These are phyloP conservation scores for Tuber microsphaerosporum DNA, from an alignment of 495 filamentous ascomycete genomes.

Conservation along the genomic window DNA sequence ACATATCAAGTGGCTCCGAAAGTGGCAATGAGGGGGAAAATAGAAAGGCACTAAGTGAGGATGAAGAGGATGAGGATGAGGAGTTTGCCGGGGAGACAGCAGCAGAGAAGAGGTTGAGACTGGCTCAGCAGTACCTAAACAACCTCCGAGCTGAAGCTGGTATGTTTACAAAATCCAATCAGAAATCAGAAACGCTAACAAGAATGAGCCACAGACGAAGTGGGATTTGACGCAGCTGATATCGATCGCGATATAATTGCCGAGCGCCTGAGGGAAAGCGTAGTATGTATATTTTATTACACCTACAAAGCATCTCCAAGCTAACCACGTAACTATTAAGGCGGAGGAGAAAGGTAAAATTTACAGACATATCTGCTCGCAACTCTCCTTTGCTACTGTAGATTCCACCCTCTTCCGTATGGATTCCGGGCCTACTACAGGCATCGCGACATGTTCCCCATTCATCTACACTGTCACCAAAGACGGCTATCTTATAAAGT, in stretches of 20 bases:
- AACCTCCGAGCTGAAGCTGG: slow-evolving; percentile 74
- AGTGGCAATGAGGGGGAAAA: slow-evolving; percentile 48
- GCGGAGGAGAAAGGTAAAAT: slow-evolving; percentile 87
- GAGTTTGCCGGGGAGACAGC: slow-evolving; percentile 61
- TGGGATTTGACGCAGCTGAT: slow-evolving; percentile 84
- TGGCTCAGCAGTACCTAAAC: slow-evolving; percentile 88
- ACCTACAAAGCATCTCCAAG: background rate
- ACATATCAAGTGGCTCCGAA: slow-evolving; percentile 78
- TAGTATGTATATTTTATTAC: slow-evolving; percentile 46
- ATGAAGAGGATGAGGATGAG: slow-evolving; percentile 51
- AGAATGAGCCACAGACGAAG: slow-evolving; percentile 48
- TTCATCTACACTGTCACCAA: slow-evolving; percentile 82
- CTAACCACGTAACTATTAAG: slow-evolving; percentile 36
- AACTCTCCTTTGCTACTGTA: slow-evolving; percentile 58
- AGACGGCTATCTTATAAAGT: slow-evolving; percentile 77
- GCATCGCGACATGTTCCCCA: slow-evolving; percentile 67
- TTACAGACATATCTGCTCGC: slow-evolving; percentile 67
- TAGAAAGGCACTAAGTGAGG: slow-evolving; percentile 35
- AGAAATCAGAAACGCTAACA: slow-evolving; percentile 7
- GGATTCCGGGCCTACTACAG: slow-evolving; percentile 68
- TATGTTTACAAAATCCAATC: slow-evolving; percentile 6
- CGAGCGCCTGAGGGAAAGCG: slow-evolving; percentile 80
- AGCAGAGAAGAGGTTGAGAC: slow-evolving; percentile 73
- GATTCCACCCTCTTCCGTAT: slow-evolving; percentile 63
- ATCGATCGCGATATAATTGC: slow-evolving; percentile 89